These are phyloP conservation scores for Candida sanyaensis DNA, from an alignment of 1,139 yeast genomes.

Conservation along the genomic window DNA sequence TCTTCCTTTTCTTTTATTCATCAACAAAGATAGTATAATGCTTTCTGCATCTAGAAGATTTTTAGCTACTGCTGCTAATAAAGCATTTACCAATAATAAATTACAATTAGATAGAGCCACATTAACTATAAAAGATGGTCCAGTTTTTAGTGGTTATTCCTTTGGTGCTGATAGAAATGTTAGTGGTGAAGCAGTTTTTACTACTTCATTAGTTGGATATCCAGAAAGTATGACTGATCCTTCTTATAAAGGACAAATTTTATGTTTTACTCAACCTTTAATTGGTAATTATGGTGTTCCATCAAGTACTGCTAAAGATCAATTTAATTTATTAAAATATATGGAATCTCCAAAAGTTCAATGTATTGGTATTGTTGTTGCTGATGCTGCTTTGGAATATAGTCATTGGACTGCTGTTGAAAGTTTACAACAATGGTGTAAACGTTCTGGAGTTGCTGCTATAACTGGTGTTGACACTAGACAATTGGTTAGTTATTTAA, in stretches of 20 bases:
- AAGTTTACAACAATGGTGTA: conserved; percentile 92
- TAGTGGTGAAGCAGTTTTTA: conserved; percentile 96
- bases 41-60: conserved; percentile 10
- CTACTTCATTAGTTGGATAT: conserved; percentile 95
- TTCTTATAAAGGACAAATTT: conserved; percentile 91
- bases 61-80: conserved; percentile 30
- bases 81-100: conserved; percentile 35
- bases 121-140: conserved; percentile 89
- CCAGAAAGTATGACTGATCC: conserved; percentile 99
- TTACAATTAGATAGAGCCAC: conserved; percentile 76
- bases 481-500: conserved; percentile 84
- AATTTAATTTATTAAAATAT: conserved; percentile 80
- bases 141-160: conserved; percentile 88
- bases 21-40: not conserved
- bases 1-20: not conserved
- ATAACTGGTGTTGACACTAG: conserved; percentile 97
- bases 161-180: conserved; percentile 92
- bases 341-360: conserved; percentile 91
- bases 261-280: conserved; percentile 95
- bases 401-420: conserved; percentile 99
- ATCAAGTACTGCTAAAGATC: conserved; percentile 74
- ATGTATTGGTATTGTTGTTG: conserved; percentile 94
- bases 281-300: conserved; percentile 99
- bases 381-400: conserved; percentile 91
- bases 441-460: conserved; percentile 95